phyloP scores from a whole-genome alignment of 345 rosid genomes.

The Euphorbia pulcherrima region DNA sequence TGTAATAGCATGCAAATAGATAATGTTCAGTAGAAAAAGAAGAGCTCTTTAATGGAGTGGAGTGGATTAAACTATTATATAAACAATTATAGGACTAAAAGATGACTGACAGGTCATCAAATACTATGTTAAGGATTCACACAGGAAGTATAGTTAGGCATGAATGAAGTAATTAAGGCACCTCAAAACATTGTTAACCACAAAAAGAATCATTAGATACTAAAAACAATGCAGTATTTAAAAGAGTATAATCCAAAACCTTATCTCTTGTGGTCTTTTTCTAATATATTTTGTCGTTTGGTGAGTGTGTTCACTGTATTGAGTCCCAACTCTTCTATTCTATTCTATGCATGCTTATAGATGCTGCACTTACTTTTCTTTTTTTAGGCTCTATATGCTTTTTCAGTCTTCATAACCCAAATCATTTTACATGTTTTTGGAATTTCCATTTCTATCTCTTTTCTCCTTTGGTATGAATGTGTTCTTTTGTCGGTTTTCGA shows the following conservation, averaged over 20 bases:
- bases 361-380: background rate
- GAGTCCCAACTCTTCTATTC: background rate
- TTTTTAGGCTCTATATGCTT: background rate
- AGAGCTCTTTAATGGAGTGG: background rate
- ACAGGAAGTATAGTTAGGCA: background rate
- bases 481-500: background rate
- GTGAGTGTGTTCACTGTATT: constrained; percentile 8
- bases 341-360: background rate
- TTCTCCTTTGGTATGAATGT: background rate
- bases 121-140: background rate
- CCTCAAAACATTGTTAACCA: background rate
- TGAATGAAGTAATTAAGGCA: background rate
- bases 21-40: too few species aligned
- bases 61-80: background rate
- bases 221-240: background rate
- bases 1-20: background rate
- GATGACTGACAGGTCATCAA: background rate
- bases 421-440: background rate
- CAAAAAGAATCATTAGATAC: background rate
- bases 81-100: background rate
- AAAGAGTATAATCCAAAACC: background rate
- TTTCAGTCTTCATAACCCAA: background rate
- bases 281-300: constrained; percentile 12
- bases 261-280: background rate
- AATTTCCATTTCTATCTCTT: too few species aligned